These are phyloP conservation scores for Colletotrichum karsti DNA, from an alignment of 2,329 filamentous ascomycete genomes.

Conservation along the genomic window DNA sequence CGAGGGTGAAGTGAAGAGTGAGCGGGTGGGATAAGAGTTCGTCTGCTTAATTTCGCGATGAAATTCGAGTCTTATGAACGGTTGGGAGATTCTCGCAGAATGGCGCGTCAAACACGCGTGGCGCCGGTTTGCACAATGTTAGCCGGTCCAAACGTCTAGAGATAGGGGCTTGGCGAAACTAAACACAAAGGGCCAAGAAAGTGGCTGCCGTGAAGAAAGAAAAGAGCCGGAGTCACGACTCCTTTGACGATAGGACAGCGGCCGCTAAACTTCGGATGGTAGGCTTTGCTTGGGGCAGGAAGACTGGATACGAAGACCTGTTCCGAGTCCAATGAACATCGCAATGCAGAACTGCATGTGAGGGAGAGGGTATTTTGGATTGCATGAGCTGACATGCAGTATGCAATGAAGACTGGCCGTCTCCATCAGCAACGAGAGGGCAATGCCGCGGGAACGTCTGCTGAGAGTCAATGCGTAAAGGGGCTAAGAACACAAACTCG, in stretches of 20 bases:
- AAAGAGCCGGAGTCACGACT: background rate
- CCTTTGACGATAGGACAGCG: background rate
- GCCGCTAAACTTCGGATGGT: background rate
- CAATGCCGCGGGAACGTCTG: background rate
- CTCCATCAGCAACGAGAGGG: background rate
- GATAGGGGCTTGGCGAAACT: background rate
- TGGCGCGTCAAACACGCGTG: background rate
- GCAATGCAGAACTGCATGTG: background rate
- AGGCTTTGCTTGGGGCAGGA: background rate
- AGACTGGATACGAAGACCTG: background rate
- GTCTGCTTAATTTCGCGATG: background rate
- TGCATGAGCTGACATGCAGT: conserved; percentile 9
- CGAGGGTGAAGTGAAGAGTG: background rate
- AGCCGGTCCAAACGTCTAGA: background rate
- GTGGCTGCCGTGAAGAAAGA: background rate
- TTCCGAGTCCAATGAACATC: background rate
- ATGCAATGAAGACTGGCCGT: background rate
- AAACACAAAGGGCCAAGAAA: conserved; percentile 1
- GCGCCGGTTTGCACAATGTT: background rate
- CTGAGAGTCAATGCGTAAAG: background rate
- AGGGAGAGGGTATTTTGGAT: background rate
- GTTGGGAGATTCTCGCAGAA: background rate
- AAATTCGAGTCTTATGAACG: background rate
- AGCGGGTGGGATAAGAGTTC: background rate
- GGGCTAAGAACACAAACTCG: background rate